A percentile compares a stretch with the other conserved stretches of the same genome.
phyloP scores from a whole-genome alignment of 73 alveolate genomes.

The Paramecium caudatum region DNA sequence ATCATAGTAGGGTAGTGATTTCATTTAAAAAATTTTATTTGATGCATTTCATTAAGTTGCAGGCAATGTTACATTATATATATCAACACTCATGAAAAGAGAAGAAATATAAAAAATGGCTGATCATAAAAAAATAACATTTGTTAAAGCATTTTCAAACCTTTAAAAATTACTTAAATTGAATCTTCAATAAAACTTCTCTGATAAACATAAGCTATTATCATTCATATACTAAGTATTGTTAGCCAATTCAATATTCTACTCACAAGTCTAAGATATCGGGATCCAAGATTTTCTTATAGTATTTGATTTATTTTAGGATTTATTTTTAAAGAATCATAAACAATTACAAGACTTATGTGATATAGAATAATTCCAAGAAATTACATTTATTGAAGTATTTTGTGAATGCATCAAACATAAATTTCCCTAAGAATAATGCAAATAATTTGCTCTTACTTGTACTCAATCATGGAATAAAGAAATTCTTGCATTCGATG shows the following conservation, averaged over 20 bases:
- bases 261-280: background rate
- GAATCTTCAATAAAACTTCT: background rate
- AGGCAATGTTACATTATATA: background rate
- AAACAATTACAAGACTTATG: background rate
- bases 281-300: background rate
- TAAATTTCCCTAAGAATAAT: background rate
- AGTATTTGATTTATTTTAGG: background rate
- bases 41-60: slow-evolving; percentile 20
- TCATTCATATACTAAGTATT: slow-evolving; percentile 5
- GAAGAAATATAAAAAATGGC: too few species aligned
- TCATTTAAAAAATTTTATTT: background rate
- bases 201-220: background rate
- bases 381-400: background rate
- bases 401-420: background rate
- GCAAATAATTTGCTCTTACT: background rate
- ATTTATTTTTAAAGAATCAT: background rate
- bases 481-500: background rate
- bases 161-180: background rate
- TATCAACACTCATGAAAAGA: too few species aligned
- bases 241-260: background rate
- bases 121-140: too few species aligned
- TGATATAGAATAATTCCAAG: slow-evolving; percentile 20
- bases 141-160: background rate
- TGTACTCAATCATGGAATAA: background rate
- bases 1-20: background rate